Base-by-base conservation (phyloP, 2,329 filamentous ascomycete species). In the Ophiostoma sp. region DNA sequence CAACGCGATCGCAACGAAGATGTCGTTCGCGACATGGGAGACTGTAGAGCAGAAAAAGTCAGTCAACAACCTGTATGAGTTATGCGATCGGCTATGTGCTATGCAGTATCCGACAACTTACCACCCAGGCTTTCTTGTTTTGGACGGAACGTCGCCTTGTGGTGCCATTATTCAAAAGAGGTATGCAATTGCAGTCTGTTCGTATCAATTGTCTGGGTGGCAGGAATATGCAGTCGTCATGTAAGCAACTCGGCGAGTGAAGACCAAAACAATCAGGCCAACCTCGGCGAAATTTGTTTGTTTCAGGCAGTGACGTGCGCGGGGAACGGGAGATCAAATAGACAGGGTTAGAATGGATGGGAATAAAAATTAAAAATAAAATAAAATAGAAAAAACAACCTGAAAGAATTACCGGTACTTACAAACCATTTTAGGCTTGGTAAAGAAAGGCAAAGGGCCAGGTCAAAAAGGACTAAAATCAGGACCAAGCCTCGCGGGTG, bases 111-210 rank as follows among this genome's bases (percentile, higher is more conserved):
- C 45, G 45, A 48, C n/a, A 25, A 33, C 55, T 59, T 19, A 59
- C 55, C 55, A 59, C 25, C 55, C 55, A 12, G 55, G 55, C 25
- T 59, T 59, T 59, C 55, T 59, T 33, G 17, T 59, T 59, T 59
- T 59, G 12, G 55, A 33, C 55, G 28, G 55, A 31, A 28, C 15
- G 28, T 33, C 55, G 55, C 55, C 55, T 19, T 59, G 55, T n/a
- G 15, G 55, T 59, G 28, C 55, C 55, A 59, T 59, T 39, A 9
- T 39, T 4, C 9, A 5, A 39, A 9, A 39, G 4, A n/a, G n/a
- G n/a, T n/a, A n/a, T n/a, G n/a, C n/a, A n/a, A n/a, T 39, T 55
- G 52, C 15, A 25, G 55, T 59, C n/a, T 25, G n/a, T 55, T n/a
- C n/a, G 2, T 33, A 4, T 28, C 25, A 7, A 2, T 1, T 33